These are phyloP conservation scores for Silene latifolia DNA, from an alignment of 148 eudicot genomes.

Conservation along the genomic window DNA sequence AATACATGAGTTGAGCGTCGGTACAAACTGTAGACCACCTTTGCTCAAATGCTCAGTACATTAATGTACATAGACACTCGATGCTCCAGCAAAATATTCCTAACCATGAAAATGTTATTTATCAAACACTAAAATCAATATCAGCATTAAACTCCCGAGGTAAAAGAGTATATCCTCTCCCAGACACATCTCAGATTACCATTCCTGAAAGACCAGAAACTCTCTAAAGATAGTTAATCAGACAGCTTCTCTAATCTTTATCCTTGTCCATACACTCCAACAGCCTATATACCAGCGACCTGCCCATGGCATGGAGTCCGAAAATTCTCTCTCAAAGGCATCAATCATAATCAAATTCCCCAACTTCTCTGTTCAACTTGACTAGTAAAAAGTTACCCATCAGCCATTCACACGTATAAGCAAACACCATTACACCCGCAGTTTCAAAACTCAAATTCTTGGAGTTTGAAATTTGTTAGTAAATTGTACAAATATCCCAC, in stretches of 20 bases:
- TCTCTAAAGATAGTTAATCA: background rate
- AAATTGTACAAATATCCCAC: background rate
- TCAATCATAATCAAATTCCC: background rate
- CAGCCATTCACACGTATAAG: background rate
- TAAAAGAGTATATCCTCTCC: background rate
- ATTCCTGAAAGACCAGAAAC: background rate
- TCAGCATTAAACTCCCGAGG: background rate
- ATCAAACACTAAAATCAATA: background rate
- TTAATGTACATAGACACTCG: background rate
- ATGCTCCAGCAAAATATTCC: background rate
- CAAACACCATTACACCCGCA: background rate
- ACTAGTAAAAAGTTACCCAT: background rate
- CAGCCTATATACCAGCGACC: background rate
- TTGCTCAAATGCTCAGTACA: background rate
- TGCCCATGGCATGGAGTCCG: background rate
- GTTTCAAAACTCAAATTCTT: background rate
- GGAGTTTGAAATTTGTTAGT: background rate
- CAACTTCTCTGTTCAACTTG: background rate
- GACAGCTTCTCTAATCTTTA: background rate
- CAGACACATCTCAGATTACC: background rate
- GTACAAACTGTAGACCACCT: background rate
- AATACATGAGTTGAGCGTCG: background rate
- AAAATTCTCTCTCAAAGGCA: background rate
- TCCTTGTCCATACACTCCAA: background rate
- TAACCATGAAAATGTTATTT: background rate